phyloP scores from a whole-genome alignment of 495 filamentous ascomycete genomes.

The Penicillium canescens region DNA sequence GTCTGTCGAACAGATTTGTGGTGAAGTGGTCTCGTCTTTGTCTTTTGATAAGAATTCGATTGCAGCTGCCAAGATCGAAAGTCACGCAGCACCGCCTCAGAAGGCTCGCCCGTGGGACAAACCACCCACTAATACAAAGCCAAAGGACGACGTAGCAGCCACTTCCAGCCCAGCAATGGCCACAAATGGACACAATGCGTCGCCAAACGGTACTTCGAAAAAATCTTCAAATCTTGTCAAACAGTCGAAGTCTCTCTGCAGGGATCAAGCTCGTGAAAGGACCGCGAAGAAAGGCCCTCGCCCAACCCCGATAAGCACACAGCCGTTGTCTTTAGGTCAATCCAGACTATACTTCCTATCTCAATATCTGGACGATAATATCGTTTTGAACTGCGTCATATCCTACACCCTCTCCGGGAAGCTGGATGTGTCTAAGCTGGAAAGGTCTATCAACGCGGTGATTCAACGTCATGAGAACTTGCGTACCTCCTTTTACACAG shows the following conservation, averaged over 20 bases:
- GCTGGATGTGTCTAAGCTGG: background rate
- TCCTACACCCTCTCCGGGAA: background rate
- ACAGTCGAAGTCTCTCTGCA: no score
- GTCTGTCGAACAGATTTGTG: constrained; percentile 14
- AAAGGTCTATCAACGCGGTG: background rate
- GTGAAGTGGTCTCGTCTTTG: background rate
- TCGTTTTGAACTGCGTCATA: background rate
- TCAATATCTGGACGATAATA: constrained; percentile 1
- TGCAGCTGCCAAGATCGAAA: no score
- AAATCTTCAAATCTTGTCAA: background rate
- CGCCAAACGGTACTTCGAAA: background rate
- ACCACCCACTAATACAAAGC: no score
- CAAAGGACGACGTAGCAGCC: no score
- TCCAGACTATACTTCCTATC: background rate
- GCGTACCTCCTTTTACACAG: background rate
- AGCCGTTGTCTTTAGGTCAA: constrained; percentile 1
- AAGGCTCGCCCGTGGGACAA: no score
- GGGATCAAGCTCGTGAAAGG: no score
- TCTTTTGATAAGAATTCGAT: no score
- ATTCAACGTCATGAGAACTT: background rate
- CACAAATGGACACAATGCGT: no score
- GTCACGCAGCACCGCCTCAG: no score
- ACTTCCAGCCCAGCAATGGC: no score
- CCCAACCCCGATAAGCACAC: no score
- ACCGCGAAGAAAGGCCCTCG: background rate